Percentiles rank a stretch among this genome's conserved stretches.
Conservation (phyloP, 2,329 filamentous ascomycete genomes). For the Diaporthe ampelina region DNA sequence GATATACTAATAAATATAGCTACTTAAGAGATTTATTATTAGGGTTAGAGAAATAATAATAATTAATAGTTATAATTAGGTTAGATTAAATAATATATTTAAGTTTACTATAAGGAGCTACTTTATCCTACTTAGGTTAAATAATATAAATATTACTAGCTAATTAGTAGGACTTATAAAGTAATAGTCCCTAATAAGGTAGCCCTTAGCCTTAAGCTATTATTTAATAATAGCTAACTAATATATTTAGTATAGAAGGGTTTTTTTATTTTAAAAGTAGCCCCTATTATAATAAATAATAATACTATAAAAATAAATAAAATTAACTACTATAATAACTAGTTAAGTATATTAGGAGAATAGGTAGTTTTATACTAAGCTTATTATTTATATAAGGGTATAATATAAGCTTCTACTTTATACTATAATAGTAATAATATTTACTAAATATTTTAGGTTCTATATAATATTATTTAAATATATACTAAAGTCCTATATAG, state of each 20-base stretch:
- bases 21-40: too few species aligned
- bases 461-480: neutral
- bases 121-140: too few species aligned
- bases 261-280: neutral
- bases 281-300: neutral
- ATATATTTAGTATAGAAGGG: neutral
- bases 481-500: neutral
- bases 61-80: too few species aligned
- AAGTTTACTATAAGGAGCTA: too few species aligned
- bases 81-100: too few species aligned
- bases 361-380: neutral
- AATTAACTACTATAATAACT: neutral
- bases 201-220: neutral
- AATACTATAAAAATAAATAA: neutral
- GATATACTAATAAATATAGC: too few species aligned
- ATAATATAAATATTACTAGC: too few species aligned
- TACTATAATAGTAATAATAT: neutral
- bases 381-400: neutral
- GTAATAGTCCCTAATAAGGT: neutral
- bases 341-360: neutral
- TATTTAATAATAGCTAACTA: neutral
- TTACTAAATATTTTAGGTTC: neutral
- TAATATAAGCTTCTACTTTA: neutral
- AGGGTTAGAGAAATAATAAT: too few species aligned
- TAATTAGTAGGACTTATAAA: neutral